Evolutionary conservation across 768 basidiomycete species (phyloP), one percentile per base, ranked within the genome.

Genomic region (Tephrocybe sp.): DNA sequence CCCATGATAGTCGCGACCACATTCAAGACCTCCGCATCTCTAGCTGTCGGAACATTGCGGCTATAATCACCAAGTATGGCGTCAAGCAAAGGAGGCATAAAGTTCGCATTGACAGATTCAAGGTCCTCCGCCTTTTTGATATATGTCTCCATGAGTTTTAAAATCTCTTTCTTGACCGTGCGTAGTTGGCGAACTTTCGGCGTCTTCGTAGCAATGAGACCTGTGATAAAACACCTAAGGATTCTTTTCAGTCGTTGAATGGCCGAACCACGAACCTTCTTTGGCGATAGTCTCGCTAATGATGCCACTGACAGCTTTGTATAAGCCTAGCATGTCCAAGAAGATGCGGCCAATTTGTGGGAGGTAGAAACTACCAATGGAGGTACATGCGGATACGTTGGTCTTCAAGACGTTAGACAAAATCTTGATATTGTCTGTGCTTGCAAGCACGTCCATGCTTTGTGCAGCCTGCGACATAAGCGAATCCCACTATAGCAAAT

Each of bases 41-140:
- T 75, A 8, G 97, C 93, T 19, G 86, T 79, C 2, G 97, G 88
- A 1, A 97, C 91, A 64, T 98, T 98, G 50, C 88, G 84, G 63
- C 82, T 88, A 71, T 99, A 99, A 67, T 99, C 97, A 31, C 91
- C 93, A n/a, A 99, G 82, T 46, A 98, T 94, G 34, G 97, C 94
- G 59, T 99, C 97, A 38, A 99, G 76, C 43, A 99, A 72, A 19
- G 91, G 92, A 16, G 97, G 97, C 68, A 98, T 94, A 63, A 98
- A 86, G 61, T 86, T 94, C 57, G 66, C 73, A 65, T 95, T 97
- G 43, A 97, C 91, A 11, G 88, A 81, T 43, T 98, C 95, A 27
- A 97, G 77, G 61, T 99, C 95, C 67, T 97, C 97, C 10, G 97
- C 94, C 70, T 94, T 94, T 71, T 86, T 90, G 68, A 98, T 87